Evolutionary conservation across 371 early-diverging fungal species (phyloP), one percentile per base, ranked within the genome.

Genomic region (Dichotomocladium elegans): DNA sequence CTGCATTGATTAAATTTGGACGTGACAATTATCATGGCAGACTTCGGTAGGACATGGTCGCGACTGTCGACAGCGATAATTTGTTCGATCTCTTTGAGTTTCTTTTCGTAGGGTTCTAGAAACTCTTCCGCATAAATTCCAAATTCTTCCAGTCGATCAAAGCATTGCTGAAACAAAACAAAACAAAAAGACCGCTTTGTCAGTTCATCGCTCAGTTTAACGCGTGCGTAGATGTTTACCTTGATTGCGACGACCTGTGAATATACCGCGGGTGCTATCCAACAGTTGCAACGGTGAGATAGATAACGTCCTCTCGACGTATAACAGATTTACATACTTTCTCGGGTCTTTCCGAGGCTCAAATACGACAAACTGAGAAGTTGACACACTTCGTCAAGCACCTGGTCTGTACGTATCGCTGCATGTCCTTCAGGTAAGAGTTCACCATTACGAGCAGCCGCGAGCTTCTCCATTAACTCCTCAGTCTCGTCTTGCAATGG

Each of bases 241-340:
- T 87, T 83, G 55, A 90, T 86, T 2, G 91, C 85, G 2, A 87
- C 76, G 26, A 90, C 77, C 57, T 89, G 89, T 5, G 87, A 85
- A 69, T 89, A 89, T 1, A 88, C 86, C 24, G 91, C 89, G 19
- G 89, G 87, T 30, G 56, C 76, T 75, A 44, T 14, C 26, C 43
- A 21, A 12, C 9, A 47, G 30, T 31, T 25, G n/a, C 10, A 24
- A 47, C 41, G 22, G 22, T 19, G 15, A 49, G 41, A 46, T 17
- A 31, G 22, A 47, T 21, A 50, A 29, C 27, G 34, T 25, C 12
- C 43, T 43, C 14, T 21, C 31, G 11, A 28, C 19, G 7, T 8
- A 42, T n/a, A 41, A 41, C 3, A 25, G 12, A 15, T 0, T 25
- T 15, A 17, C 58, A 35, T 69, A 71, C 85, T 78, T 70, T 90